Evolutionary conservation across 495 filamentous ascomycete species (phyloP), one percentile per base, ranked within the genome.

Genomic region (Talaromyces adpressus): DNA sequence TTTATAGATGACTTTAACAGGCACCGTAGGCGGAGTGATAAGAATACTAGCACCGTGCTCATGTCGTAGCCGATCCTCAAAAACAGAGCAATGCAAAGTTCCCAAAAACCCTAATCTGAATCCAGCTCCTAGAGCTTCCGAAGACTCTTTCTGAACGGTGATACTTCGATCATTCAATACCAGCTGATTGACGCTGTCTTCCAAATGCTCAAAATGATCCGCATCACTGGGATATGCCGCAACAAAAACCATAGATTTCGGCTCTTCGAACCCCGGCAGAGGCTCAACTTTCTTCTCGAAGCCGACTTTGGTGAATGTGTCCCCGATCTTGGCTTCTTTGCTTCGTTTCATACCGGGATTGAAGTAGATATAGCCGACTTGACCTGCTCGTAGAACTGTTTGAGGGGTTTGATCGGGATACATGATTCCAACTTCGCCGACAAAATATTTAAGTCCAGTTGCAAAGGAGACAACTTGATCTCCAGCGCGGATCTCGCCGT

Each of bases 161-260:
- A 98, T 90, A 73, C 91, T 96, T 60, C 94, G 87, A 73, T 98
- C 94, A 71, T 98, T 98, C 63, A 98, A 84, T 18, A 93, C 86
- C 27, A 97, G 82, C 71, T 98, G 94, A 58, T 92, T 89, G 70
- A 98, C 96, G 69, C 91, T 96, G 71, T 98, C 94, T 65, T 95
- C 91, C 11, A 98, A 77, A 70, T 93, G 91, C 63, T 81, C 82
- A 69, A 96, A 93, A 72, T 94, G 89, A 70, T 86, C 79, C 63
- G 95, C 92, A 72, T 98, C 93, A 0, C 91, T 87, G 1, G 94
- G 94, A 67, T 95, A 98, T 0, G 95, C 94, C 5, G 93, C 92
- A 11, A 98, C 94, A 70, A 98, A 98, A 23, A 97, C 94, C 94
- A 98, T 98, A 2, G 93, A 88, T 74, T 98, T 96, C 6, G 94